Evolutionary conservation across 2,329 filamentous ascomycete genomes (phyloP).

Genomic region (Colletotrichum cordylinicola): DNA sequence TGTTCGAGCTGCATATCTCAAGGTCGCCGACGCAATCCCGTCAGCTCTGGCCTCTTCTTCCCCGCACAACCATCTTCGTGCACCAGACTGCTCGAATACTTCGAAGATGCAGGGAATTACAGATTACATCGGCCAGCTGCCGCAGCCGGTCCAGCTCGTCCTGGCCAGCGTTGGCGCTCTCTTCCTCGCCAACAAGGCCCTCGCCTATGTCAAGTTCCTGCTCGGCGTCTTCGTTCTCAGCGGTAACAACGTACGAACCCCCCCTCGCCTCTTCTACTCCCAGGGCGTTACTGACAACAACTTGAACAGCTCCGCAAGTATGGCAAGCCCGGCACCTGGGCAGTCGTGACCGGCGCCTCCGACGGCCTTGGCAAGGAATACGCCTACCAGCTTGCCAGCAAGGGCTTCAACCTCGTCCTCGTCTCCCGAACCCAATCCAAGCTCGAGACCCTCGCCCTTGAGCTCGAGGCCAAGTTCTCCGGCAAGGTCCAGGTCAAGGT

Average conservation of each 20-base stretch:
- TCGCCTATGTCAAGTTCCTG: conserved; percentile 66
- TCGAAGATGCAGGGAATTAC: conserved; percentile 25
- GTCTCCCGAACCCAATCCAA: conserved; percentile 96
- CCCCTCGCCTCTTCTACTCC: background rate
- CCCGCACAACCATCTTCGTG: background rate
- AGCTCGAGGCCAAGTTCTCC: conserved; percentile 75
- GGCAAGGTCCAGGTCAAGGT: conserved; percentile 74
- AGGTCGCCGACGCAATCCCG: background rate
- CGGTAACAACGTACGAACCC: conserved; percentile 61
- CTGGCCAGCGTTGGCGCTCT: conserved; percentile 64
- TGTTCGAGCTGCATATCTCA: background rate
- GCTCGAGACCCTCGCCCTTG: conserved; percentile 76
- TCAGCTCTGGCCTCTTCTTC: background rate
- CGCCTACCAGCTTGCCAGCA: conserved; percentile 84
- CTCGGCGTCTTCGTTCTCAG: conserved; percentile 72
- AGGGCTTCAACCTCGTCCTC: conserved; percentile 94
- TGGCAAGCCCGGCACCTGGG: conserved; percentile 92
- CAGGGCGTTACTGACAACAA: conserved; percentile 17
- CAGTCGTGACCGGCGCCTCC: conserved; percentile 91
- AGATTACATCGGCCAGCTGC: conserved; percentile 43
- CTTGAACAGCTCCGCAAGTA: conserved; percentile 78
- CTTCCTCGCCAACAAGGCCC: conserved; percentile 59
- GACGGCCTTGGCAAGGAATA: conserved; percentile 98
- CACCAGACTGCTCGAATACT: background rate
- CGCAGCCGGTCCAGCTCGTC: conserved; percentile 49